These are phyloP conservation scores for Paraphoma sp. DNA, from an alignment of 2,329 filamentous ascomycete genomes.

Conservation along the genomic window DNA sequence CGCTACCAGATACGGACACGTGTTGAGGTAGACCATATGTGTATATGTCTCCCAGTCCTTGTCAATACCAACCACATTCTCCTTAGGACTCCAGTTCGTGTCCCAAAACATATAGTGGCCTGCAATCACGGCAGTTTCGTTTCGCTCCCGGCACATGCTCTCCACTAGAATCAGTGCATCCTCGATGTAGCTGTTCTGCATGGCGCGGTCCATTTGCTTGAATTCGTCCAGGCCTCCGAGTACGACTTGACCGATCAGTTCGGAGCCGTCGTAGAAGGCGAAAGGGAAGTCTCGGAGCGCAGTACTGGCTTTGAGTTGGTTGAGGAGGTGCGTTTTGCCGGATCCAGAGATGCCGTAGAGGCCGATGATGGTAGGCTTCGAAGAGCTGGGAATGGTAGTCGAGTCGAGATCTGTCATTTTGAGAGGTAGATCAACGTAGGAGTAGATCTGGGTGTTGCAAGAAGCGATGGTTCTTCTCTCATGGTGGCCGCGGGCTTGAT, in stretches of 20 bases:
- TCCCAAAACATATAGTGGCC: conserved; percentile 66
- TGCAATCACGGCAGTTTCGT: conserved; percentile 56
- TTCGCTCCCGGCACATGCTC: conserved; percentile 52
- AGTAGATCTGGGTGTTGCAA: too few relatives aligned
- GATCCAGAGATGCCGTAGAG: conserved; percentile 63
- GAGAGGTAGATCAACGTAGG: too few relatives aligned
- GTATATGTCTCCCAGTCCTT: conserved; percentile 58
- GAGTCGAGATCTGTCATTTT: too few relatives aligned
- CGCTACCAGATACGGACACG: conserved; percentile 44
- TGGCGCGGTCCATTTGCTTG: conserved; percentile 24
- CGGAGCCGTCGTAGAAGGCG: conserved; percentile 61
- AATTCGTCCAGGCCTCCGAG: conserved; percentile 60
- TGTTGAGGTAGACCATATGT: conserved; percentile 64
- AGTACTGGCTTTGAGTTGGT: conserved; percentile 49
- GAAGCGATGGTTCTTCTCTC: too few relatives aligned
- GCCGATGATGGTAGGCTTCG: conserved; percentile 55
- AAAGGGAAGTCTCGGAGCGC: conserved; percentile 41
- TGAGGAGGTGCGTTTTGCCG: conserved; percentile 59
- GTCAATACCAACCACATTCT: conserved; percentile 49
- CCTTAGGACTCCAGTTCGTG: conserved; percentile 36
- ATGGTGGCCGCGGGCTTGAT: too few relatives aligned
- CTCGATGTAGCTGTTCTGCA: not conserved
- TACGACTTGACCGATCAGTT: conserved; percentile 52
- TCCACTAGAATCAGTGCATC: too few relatives aligned
- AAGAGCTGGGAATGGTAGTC: too few relatives aligned